These are phyloP conservation scores for Waltergamsia citrina DNA, from an alignment of 2,329 filamentous ascomycete species.

Conservation along the genomic window DNA sequence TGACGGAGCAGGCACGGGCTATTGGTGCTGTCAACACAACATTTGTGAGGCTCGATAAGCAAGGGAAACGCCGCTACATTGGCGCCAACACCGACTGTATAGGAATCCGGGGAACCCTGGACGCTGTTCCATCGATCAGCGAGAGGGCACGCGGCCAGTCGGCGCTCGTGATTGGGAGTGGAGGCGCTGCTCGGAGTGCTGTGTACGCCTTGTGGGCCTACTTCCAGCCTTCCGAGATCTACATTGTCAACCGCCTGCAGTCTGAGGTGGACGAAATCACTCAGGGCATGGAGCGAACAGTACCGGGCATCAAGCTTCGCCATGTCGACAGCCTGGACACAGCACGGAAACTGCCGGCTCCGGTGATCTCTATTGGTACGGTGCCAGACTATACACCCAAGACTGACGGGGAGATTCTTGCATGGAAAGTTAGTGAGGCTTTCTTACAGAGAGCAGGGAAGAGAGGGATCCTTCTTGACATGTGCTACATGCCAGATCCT, in stretches of 20 bases:
- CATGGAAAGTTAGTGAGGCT: constrained; percentile 4
- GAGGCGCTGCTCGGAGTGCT: constrained; percentile 1
- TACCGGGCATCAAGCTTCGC: not conserved
- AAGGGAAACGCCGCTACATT: constrained; percentile 2
- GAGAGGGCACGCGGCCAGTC: constrained; percentile 1
- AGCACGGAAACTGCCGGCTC: constrained; percentile 4
- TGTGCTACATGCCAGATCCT: constrained; percentile 10
- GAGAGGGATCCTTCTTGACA: constrained; percentile 7
- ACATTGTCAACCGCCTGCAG: constrained; percentile 4
- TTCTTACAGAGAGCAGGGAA: constrained; percentile 6
- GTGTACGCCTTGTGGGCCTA: constrained; percentile 2
- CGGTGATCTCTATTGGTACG: constrained; percentile 6
- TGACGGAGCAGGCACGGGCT: constrained; percentile 2
- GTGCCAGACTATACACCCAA: constrained; percentile 8
- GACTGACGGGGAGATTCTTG: constrained; percentile 6
- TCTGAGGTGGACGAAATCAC: constrained; percentile 3
- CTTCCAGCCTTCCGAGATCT: not conserved
- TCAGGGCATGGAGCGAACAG: not conserved
- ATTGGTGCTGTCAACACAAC: constrained; percentile 5
- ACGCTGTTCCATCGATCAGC: not conserved
- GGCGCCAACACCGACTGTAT: constrained; percentile 5
- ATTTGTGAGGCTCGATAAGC: not conserved
- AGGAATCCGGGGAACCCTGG: constrained; percentile 1
- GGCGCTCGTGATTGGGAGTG: constrained; percentile 2
- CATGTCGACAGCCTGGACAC: constrained; percentile 6